A percentile compares a stretch with the other conserved stretches of the same genome.
Evolutionary conservation across 768 basidiomycete genomes (phyloP).

Genomic region (Lentinus tigrinus): DNA sequence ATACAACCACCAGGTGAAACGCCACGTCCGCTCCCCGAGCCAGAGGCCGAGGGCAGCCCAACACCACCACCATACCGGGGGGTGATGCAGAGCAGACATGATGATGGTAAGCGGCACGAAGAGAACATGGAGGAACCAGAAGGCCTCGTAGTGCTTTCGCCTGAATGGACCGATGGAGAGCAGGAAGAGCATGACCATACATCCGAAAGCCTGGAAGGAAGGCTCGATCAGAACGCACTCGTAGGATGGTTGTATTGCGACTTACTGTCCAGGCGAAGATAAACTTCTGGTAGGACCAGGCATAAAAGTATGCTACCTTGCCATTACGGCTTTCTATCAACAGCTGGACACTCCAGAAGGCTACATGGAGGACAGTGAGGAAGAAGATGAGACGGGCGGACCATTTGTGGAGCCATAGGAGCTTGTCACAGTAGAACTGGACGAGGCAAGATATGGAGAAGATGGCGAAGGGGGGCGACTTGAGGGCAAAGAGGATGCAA

Average conservation of each 20-base stretch:
- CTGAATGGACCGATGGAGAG: slow-evolving; percentile 53
- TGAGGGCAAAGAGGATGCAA: slow-evolving; percentile 68
- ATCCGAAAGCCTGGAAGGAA: slow-evolving; percentile 48
- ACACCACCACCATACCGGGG: slow-evolving; percentile 66
- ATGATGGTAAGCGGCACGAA: slow-evolving; percentile 63
- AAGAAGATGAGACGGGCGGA: slow-evolving; percentile 69
- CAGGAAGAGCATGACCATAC: slow-evolving; percentile 52
- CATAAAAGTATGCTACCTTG: slow-evolving; percentile 45
- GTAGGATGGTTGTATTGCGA: not conserved
- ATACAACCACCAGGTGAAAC: slow-evolving; percentile 54
- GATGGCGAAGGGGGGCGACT: slow-evolving; percentile 68
- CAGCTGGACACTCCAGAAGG: slow-evolving; percentile 70
- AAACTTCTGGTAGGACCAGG: slow-evolving; percentile 62
- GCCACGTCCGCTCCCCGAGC: slow-evolving; percentile 59
- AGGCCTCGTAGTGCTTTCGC: slow-evolving; percentile 55
- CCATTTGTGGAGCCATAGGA: slow-evolving; percentile 71
- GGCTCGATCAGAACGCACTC: not conserved
- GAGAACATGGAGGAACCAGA: slow-evolving; percentile 64
- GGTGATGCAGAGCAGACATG: slow-evolving; percentile 66
- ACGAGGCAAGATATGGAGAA: slow-evolving; percentile 61
- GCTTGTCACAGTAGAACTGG: slow-evolving; percentile 74
- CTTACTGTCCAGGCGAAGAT: slow-evolving; percentile 59
- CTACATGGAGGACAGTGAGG: slow-evolving; percentile 57
- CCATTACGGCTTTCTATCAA: slow-evolving; percentile 48
- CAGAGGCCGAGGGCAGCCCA: slow-evolving; percentile 61